These are phyloP conservation scores for Graphium sp. DNA, from an alignment of 2,329 filamentous ascomycete genomes.

Conservation along the genomic window DNA sequence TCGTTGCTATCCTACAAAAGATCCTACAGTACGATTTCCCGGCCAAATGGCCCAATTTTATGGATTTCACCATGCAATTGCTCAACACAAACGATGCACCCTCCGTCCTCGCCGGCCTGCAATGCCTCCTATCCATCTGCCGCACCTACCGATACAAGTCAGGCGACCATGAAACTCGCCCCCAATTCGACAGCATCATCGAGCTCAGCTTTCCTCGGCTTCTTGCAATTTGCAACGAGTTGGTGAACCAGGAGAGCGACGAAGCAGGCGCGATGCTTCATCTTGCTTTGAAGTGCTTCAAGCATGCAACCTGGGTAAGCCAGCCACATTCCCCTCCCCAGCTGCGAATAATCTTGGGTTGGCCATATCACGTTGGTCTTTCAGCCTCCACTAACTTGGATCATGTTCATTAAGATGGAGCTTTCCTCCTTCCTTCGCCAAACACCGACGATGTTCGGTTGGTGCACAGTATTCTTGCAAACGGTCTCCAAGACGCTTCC, in stretches of 20 bases:
- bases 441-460: constrained; percentile 73
- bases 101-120: constrained; percentile 82
- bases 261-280: constrained; percentile 96
- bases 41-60: constrained; percentile 81
- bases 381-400: neutral
- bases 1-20: constrained; percentile 88
- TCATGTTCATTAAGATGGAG: constrained; percentile 47
- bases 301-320: constrained; percentile 84
- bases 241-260: constrained; percentile 79
- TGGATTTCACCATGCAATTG: constrained; percentile 81
- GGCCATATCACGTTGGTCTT: too few species aligned
- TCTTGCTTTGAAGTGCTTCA: constrained; percentile 89
- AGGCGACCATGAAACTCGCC: constrained; percentile 55
- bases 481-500: constrained; percentile 78
- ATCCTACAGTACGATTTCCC: constrained; percentile 95
- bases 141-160: constrained; percentile 88
- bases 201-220: constrained; percentile 80
- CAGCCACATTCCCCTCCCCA: neutral
- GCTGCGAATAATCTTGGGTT: too few species aligned
- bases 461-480: constrained; percentile 89
- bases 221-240: constrained; percentile 69
- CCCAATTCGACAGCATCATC: constrained; percentile 89
- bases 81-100: constrained; percentile 72
- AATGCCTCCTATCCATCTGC: constrained; percentile 88
- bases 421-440: constrained; percentile 63